Conservation (phyloP, 208 protist species). For the Leishmania arabica region DNA sequence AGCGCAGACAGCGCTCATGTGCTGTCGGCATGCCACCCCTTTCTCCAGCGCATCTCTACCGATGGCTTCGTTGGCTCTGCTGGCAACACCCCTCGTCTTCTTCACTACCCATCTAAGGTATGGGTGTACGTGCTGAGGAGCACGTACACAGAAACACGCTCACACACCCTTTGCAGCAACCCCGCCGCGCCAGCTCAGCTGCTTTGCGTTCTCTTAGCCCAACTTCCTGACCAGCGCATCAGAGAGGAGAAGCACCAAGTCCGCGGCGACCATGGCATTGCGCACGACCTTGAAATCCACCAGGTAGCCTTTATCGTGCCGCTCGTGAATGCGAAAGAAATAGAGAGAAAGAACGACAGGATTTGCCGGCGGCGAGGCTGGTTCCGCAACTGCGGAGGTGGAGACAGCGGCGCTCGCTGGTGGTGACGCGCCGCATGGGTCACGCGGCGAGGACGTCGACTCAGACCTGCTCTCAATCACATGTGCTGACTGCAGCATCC, state of each 20-base stretch:
- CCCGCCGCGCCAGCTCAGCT: neutral
- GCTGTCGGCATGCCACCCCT: no score
- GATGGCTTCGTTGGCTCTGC: neutral
- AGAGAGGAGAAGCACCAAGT: constrained; percentile 62
- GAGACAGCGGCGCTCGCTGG: neutral
- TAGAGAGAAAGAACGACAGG: constrained; percentile 62
- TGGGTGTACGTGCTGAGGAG: neutral
- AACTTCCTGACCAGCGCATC: constrained; percentile 47
- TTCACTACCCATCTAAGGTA: no score
- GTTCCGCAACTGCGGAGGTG: neutral
- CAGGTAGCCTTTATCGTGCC: constrained; percentile 76
- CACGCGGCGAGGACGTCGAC: neutral
- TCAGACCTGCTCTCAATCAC: neutral
- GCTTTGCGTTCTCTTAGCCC: constrained; percentile 14
- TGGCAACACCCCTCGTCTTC: no score
- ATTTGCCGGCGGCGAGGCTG: constrained; percentile 2
- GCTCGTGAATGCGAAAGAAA: constrained; percentile 87
- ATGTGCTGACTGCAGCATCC: neutral
- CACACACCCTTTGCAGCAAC: neutral
- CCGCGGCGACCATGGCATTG: constrained; percentile 63
- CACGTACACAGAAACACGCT: neutral
- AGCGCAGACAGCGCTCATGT: neutral
- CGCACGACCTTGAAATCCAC: constrained; percentile 74
- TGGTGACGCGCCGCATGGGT: neutral
- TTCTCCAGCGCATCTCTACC: neutral